Evolutionary conservation across 768 basidiomycete species (phyloP), one percentile per base, ranked within the genome.

Genomic region (Boletus reticulatus): DNA sequence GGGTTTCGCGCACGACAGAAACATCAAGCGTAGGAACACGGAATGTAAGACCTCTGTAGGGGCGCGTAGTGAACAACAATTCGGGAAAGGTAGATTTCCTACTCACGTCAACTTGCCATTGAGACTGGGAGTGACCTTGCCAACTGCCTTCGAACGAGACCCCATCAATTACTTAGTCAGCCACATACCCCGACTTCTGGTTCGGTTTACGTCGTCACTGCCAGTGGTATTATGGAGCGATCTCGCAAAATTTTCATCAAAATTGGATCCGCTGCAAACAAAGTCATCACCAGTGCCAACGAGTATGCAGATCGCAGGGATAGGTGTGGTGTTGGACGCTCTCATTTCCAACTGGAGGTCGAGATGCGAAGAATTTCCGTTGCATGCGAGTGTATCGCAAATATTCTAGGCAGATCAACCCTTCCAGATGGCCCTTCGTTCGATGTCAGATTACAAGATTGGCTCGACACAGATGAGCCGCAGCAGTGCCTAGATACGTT

Each of bases 91-190:
- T 48, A 17, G 19, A 61, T 41, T 45, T 22, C n/a, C n/a, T 20
- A 60, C 87, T 65, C 71, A 92, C 89, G 94, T 98, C 70, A 99
- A 87, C 80, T 98, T 98, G 78, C 96, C 96, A 77, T 98, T 97
- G 65, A 99, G 84, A 48, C 76, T 73, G 57, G 96, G 96, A 72
- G 98, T 98, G 75, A 99, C 94, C 81, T 97, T 96, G 67, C 94
- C 94, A 70, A 96, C 94, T 61, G 94, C 94, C 85, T 98, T 99
- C n/a, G n/a, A n/a, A n/a, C n/a, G n/a, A n/a, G n/a, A n/a, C n/a
- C n/a, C n/a, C n/a, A n/a, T n/a, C n/a, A n/a, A n/a, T n/a, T n/a
- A n/a, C n/a, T n/a, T n/a, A n/a, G n/a, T n/a, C n/a, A n/a, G n/a
- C n/a, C n/a, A n/a, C n/a, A n/a, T n/a, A n/a, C n/a, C n/a, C n/a